Percentiles rank a stretch among this genome's conserved stretches.
phyloP scores from a whole-genome alignment of 1,139 yeast species.

The Pichia inconspicua region DNA sequence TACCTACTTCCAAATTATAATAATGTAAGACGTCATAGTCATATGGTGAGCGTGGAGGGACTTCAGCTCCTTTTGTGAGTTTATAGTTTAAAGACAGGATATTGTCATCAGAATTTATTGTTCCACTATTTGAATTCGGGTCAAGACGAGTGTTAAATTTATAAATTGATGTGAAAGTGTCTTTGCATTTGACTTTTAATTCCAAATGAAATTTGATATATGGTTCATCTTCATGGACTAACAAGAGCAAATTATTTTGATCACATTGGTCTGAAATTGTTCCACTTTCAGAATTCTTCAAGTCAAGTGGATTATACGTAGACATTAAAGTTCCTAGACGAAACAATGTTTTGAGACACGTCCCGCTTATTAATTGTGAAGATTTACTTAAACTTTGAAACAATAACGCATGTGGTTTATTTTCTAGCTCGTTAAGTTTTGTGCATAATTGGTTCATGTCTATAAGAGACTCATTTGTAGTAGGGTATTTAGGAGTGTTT shows the following conservation, averaged over 20 bases:
- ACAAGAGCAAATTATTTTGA: conserved; percentile 10
- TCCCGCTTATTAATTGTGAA: neutral
- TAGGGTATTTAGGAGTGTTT: conserved; percentile 2
- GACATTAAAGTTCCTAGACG: conserved; percentile 18
- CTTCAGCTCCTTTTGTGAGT: conserved; percentile 19
- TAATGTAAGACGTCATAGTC: conserved; percentile 22
- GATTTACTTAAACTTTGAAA: conserved; percentile 2
- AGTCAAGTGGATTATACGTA: conserved; percentile 18
- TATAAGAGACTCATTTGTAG: conserved; percentile 1
- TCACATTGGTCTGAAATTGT: neutral
- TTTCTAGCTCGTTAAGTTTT: conserved; percentile 7
- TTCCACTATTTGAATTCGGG: conserved; percentile 6
- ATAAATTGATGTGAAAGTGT: conserved; percentile 3
- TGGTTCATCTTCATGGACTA: conserved; percentile 24
- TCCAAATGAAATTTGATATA: conserved; percentile 19
- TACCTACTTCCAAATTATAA: conserved; percentile 18
- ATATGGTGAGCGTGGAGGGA: conserved; percentile 22
- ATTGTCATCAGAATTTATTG: conserved; percentile 9
- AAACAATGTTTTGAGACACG: conserved; percentile 10
- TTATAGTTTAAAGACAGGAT: conserved; percentile 14
- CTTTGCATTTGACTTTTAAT: conserved; percentile 10
- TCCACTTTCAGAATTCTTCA: neutral
- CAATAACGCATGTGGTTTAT: conserved; percentile 2
- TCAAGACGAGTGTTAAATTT: conserved; percentile 9
- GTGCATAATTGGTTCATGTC: conserved; percentile 13